phyloP scores from a whole-genome alignment of 78 protist genomes.

The Polysphondylium violaceum region DNA sequence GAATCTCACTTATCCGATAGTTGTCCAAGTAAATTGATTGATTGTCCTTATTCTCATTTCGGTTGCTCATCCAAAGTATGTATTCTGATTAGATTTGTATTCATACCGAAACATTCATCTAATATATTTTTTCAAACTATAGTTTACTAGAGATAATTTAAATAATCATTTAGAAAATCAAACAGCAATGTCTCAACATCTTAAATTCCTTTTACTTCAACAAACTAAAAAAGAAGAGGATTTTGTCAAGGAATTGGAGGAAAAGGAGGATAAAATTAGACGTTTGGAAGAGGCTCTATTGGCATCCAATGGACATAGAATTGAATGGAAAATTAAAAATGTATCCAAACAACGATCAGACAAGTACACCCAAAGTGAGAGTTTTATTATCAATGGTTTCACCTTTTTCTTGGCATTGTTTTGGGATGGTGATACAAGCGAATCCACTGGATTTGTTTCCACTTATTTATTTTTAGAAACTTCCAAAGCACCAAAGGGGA shows the following conservation, averaged over 20 bases:
- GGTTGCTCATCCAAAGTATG: background rate
- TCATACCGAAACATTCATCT: background rate
- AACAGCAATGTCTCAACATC: constrained; percentile 29
- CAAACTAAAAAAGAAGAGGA: constrained; percentile 30
- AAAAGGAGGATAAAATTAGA: constrained; percentile 57
- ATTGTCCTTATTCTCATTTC: constrained; percentile 49
- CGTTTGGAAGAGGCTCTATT: constrained; percentile 42
- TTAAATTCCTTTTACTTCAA: constrained; percentile 36
- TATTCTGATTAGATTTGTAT: background rate
- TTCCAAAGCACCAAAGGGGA: constrained; percentile 37
- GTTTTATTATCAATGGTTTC: constrained; percentile 37
- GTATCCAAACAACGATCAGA: constrained; percentile 16
- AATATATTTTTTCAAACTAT: background rate
- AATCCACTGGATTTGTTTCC: constrained; percentile 59
- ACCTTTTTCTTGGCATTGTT: constrained; percentile 54
- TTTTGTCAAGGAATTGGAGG: background rate
- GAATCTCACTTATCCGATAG: constrained; percentile 6
- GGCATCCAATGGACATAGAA: constrained; percentile 9
- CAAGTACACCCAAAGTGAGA: constrained; percentile 59
- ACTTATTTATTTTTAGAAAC: constrained; percentile 46
- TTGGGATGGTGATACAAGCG: constrained; percentile 42
- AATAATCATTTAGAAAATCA: constrained; percentile 45
- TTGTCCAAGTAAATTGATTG: constrained; percentile 38
- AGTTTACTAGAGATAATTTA: constrained; percentile 59
- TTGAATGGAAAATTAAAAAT: constrained; percentile 68